Evolutionary conservation across 1,284 basidiomycete genomes (phyloP).

Genomic region (Ceraceosorus guamensis): DNA sequence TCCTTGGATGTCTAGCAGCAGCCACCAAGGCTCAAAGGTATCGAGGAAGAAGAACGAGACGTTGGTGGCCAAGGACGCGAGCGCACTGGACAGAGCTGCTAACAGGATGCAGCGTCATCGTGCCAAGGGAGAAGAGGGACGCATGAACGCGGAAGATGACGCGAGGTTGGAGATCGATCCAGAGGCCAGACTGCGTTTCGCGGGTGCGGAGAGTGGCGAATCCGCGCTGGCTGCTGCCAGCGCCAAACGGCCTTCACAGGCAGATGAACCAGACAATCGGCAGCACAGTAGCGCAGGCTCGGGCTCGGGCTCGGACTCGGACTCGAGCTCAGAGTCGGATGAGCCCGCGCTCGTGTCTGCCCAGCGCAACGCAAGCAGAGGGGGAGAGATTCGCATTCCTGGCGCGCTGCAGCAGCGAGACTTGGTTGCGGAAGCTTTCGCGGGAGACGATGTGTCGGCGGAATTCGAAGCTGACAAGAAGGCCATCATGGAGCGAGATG

Average conservation of each 20-base stretch:
- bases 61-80: slow-evolving; percentile 10
- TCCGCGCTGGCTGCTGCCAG: slow-evolving; percentile 4
- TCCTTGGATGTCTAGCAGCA: slow-evolving; percentile 19
- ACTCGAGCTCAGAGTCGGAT: too few species aligned
- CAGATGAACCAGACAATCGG: slow-evolving; percentile 12
- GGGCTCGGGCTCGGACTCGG: neutral
- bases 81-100: slow-evolving; percentile 17
- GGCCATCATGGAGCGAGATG: slow-evolving; percentile 70
- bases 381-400: neutral
- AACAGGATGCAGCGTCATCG: slow-evolving; percentile 17
- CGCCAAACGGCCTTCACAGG: neutral
- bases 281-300: too few species aligned
- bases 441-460: slow-evolving; percentile 86
- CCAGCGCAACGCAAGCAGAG: too few species aligned
- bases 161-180: slow-evolving; percentile 19
- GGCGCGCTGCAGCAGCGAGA: slow-evolving; percentile 61
- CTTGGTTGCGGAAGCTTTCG: slow-evolving; percentile 87
- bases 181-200: slow-evolving; percentile 8
- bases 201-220: slow-evolving; percentile 8
- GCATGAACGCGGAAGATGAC: slow-evolving; percentile 16
- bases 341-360: slow-evolving; percentile 4
- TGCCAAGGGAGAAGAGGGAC: slow-evolving; percentile 15
- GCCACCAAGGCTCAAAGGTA: slow-evolving; percentile 8
- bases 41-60: slow-evolving; percentile 25
- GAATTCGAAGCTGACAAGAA: slow-evolving; percentile 78